Evolutionary conservation across 2,329 filamentous ascomycete genomes (phyloP).

Genomic region (Sarocladium kiliense): DNA sequence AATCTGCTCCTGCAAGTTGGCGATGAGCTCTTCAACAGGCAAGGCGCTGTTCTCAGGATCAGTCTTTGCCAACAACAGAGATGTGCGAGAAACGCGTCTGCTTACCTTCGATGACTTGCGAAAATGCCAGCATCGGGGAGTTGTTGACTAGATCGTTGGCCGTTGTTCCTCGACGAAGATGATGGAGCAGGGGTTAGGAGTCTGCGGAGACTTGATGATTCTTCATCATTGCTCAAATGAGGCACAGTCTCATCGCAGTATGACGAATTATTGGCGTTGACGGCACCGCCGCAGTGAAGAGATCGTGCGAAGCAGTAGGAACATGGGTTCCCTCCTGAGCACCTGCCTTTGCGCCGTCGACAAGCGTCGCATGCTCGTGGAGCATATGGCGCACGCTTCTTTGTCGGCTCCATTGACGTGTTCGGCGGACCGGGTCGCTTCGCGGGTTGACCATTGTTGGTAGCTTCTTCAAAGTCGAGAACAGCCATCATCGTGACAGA

Average conservation of each 20-base stretch:
- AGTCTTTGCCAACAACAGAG: too few relatives aligned
- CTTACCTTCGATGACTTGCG: not conserved
- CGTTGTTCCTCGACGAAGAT: not conserved
- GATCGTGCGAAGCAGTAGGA: constrained; percentile 14
- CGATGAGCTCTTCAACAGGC: not conserved
- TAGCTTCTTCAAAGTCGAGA: not conserved
- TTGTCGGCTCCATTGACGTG: not conserved
- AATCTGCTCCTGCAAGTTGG: constrained; percentile 1
- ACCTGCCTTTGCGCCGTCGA: constrained; percentile 20
- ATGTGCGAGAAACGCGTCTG: too few relatives aligned
- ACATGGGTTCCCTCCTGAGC: constrained; percentile 18
- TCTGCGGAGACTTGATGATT: not conserved
- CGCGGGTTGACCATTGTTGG: not conserved
- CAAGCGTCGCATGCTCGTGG: constrained; percentile 19
- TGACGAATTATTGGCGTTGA: not conserved
- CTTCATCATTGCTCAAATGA: not conserved
- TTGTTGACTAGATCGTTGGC: too few relatives aligned
- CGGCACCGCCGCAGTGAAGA: constrained; percentile 14
- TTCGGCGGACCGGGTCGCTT: not conserved
- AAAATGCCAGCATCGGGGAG: too few relatives aligned
- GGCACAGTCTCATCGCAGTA: not conserved
- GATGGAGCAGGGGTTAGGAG: not conserved
- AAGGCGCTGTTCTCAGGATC: not conserved
- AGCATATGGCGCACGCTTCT: constrained; percentile 17
- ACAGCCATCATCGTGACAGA: not conserved